Conservation (phyloP, 805 yeast species). For the Ogataea corticis region DNA sequence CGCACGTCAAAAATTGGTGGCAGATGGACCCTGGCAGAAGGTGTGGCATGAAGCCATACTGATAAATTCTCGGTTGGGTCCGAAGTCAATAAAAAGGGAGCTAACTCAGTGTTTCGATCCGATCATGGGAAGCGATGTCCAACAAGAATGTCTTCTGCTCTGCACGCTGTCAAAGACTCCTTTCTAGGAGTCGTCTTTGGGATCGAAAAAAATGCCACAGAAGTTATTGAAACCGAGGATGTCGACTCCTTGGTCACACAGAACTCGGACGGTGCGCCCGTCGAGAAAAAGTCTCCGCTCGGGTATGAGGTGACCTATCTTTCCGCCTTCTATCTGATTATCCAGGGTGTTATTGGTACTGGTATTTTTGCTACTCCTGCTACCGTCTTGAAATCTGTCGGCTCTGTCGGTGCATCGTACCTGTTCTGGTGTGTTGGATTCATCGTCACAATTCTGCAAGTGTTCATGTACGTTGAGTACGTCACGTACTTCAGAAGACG, state of each 20-base stretch:
- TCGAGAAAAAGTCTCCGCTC: slow-evolving; percentile 36
- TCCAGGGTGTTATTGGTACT: slow-evolving; percentile 73
- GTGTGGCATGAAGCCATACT: too few relatives aligned
- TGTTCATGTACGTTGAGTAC: slow-evolving; percentile 42
- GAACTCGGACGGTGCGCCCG: slow-evolving; percentile 40
- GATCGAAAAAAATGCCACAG: not conserved
- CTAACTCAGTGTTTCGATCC: too few relatives aligned
- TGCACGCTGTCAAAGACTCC: not conserved
- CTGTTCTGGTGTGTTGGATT: slow-evolving; percentile 45
- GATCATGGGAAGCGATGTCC: too few relatives aligned
- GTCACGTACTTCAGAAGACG: slow-evolving; percentile 47
- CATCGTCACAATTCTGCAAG: slow-evolving; percentile 39
- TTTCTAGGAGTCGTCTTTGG: slow-evolving; percentile 1
- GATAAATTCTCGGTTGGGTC: too few relatives aligned
- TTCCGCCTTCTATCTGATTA: slow-evolving; percentile 58
- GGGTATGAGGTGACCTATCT: slow-evolving; percentile 38
- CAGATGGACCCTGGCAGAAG: too few relatives aligned
- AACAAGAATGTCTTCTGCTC: not conserved
- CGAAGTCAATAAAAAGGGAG: too few relatives aligned
- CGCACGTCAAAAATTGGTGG: too few relatives aligned
- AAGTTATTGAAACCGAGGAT: not conserved
- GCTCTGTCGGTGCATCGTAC: slow-evolving; percentile 45
- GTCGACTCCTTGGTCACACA: not conserved
- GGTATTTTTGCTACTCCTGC: slow-evolving; percentile 76
- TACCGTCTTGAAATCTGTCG: slow-evolving; percentile 48